Percentiles rank a stretch among this genome's conserved stretches.
These are phyloP conservation scores for Microsporum canis DNA, from an alignment of 2,329 filamentous ascomycete genomes.

Conservation along the genomic window DNA sequence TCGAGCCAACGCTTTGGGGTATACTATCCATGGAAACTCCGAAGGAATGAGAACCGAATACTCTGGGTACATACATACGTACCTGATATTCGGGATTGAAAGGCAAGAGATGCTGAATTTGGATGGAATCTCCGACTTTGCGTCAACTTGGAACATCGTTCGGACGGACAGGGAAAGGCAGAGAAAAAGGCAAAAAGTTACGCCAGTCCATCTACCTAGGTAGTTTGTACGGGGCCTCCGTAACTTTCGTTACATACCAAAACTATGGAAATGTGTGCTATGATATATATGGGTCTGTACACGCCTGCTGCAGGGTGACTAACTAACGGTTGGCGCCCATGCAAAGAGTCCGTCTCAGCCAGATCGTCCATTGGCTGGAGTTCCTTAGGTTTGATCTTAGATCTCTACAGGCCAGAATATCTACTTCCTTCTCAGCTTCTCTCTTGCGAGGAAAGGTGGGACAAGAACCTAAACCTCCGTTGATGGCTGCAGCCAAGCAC, in stretches of 20 bases:
- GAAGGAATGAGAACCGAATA: not conserved
- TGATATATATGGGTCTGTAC: not conserved
- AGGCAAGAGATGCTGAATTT: not conserved
- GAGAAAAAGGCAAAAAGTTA: not conserved
- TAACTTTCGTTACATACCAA: not conserved
- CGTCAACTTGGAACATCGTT: constrained; percentile 2
- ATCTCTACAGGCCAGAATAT: not conserved
- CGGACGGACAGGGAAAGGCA: constrained; percentile 1
- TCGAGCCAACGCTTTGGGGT: not conserved
- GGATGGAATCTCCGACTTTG: constrained; percentile 2
- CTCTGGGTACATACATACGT: not conserved
- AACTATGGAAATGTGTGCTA: not conserved
- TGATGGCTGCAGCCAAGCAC: not conserved
- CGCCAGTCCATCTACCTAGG: not conserved
- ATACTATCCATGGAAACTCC: not conserved
- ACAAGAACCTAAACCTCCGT: not conserved
- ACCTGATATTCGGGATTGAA: not conserved
- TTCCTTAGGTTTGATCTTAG: not conserved
- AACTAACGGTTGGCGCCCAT: not conserved
- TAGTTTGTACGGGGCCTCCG: not conserved
- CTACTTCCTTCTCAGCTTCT: not conserved
- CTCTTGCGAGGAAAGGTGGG: not conserved
- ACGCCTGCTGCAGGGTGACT: not conserved
- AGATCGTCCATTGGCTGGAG: not conserved
- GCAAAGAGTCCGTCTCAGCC: not conserved